These are phyloP conservation scores for Fusarium sp. DNA, from an alignment of 2,329 filamentous ascomycete species.

Conservation along the genomic window DNA sequence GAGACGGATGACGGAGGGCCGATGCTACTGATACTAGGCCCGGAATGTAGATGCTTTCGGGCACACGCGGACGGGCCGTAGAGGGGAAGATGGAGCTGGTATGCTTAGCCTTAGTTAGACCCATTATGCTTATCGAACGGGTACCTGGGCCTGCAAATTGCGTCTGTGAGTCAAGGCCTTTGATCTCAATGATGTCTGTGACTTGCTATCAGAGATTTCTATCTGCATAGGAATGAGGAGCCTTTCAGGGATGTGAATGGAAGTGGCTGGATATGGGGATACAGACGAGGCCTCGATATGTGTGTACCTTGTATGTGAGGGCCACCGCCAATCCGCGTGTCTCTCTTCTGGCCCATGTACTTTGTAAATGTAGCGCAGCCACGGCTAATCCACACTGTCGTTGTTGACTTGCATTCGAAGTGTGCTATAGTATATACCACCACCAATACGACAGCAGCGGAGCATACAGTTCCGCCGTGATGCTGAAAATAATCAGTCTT, in stretches of 20 bases:
- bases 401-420: slow-evolving; percentile 4
- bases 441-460: slow-evolving; percentile 22
- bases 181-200: background rate
- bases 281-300: slow-evolving; percentile 30
- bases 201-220: slow-evolving; percentile 19
- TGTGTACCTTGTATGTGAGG: slow-evolving; percentile 20
- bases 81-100: slow-evolving; percentile 28
- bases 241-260: slow-evolving; percentile 6
- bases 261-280: slow-evolving; percentile 31
- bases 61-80: slow-evolving; percentile 45
- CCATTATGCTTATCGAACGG: slow-evolving; percentile 28
- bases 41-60: slow-evolving; percentile 31
- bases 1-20: slow-evolving; percentile 33
- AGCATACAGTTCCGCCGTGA: slow-evolving; percentile 24
- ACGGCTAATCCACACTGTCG: background rate
- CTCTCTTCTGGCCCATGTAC: slow-evolving; percentile 2
- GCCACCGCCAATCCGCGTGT: slow-evolving; percentile 25
- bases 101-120: slow-evolving; percentile 31
- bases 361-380: background rate
- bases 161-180: background rate
- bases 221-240: slow-evolving; percentile 33
- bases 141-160: background rate
- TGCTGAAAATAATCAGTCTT: background rate
- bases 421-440: slow-evolving; percentile 17
- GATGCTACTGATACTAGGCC: slow-evolving; percentile 37